These are phyloP conservation scores for Mucor velutinosus DNA, from an alignment of 371 early-diverging fungal species.

Conservation along the genomic window DNA sequence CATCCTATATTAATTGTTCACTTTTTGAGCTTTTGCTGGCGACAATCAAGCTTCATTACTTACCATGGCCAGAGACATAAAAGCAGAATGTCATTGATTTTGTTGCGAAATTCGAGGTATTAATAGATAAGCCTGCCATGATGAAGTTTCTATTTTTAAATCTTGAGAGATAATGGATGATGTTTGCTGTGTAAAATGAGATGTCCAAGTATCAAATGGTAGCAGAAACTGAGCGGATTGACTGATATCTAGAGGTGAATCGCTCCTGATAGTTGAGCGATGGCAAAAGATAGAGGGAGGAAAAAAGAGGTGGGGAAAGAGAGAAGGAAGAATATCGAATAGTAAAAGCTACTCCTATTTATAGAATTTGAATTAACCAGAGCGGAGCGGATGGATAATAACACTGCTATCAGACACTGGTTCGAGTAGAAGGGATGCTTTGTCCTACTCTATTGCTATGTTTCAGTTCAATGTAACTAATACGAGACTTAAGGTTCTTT, in stretches of 20 bases:
- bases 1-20: slow-evolving; percentile 48
- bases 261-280: no score
- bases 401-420: neutral
- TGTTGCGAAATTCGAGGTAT: slow-evolving; percentile 12
- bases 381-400: neutral
- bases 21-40: neutral
- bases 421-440: neutral
- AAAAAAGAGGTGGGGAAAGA: neutral
- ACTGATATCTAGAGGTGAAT: no score
- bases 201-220: neutral
- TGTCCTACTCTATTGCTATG: neutral
- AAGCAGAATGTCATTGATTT: slow-evolving; percentile 59
- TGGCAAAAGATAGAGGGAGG: neutral
- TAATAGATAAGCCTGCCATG: slow-evolving; percentile 34
- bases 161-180: neutral
- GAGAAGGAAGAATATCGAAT: neutral
- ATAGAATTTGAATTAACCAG: neutral
- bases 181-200: neutral
- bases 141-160: slow-evolving; percentile 2
- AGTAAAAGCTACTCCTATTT: slow-evolving; percentile 1
- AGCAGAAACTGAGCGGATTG: neutral
- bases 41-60: neutral
- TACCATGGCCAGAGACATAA: slow-evolving; percentile 75
- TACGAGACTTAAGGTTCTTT: neutral
- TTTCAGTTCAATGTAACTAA: slow-evolving; percentile 1